These are phyloP conservation scores for Lodderomyces parapsilosis DNA, from an alignment of 1,139 yeast species.

Conservation along the genomic window DNA sequence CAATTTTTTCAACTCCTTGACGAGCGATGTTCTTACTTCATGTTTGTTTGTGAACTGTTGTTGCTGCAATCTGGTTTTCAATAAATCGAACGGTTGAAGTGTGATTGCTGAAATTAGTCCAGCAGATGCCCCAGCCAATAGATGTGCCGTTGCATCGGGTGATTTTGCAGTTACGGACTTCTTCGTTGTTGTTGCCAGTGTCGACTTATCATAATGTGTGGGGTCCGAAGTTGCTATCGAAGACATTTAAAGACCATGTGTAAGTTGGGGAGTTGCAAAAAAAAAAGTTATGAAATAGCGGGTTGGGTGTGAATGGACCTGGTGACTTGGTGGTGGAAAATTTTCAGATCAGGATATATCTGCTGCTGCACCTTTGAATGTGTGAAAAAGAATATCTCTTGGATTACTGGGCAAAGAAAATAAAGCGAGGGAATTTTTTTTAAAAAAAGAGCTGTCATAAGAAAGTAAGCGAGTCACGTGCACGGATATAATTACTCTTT, in stretches of 20 bases:
- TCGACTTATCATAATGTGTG: neutral
- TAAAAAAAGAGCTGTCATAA: neutral
- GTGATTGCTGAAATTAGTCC: constrained; percentile 82
- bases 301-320: neutral
- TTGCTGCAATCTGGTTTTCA: constrained; percentile 91
- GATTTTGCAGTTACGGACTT: constrained; percentile 4
- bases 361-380: no score
- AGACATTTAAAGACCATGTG: constrained; percentile 5
- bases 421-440: no score
- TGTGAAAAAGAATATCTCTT: no score
- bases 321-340: neutral
- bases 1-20: constrained; percentile 46
- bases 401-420: neutral
- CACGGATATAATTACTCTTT: no score
- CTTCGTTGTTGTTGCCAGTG: neutral
- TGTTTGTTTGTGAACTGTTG: constrained; percentile 38
- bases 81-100: constrained; percentile 85
- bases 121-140: constrained; percentile 81
- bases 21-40: constrained; percentile 36
- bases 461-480: neutral
- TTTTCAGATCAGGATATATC: neutral
- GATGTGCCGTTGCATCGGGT: constrained; percentile 40
- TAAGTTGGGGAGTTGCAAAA: neutral
- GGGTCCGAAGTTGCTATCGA: constrained; percentile 3
- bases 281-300: neutral